phyloP scores from a whole-genome alignment of 2,329 filamentous ascomycete species.

The Fusarium nanum region DNA sequence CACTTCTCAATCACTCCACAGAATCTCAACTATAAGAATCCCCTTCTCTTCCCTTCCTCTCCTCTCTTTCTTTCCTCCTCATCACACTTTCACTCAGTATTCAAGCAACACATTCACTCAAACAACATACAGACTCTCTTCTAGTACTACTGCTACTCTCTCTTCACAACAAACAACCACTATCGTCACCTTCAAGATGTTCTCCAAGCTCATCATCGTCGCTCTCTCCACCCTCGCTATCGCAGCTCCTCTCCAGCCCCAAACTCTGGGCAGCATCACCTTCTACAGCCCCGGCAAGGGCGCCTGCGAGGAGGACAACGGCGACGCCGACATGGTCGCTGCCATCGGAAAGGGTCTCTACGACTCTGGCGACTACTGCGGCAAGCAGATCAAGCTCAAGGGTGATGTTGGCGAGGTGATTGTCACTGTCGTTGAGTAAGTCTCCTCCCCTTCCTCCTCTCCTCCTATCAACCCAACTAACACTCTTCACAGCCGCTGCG shows the following conservation, averaged over 20 bases:
- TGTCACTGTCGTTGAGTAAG: constrained; percentile 71
- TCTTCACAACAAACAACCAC: not conserved
- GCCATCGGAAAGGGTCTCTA: constrained; percentile 76
- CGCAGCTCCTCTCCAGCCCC: constrained; percentile 18
- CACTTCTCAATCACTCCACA: not conserved
- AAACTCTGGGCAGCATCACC: constrained; percentile 34
- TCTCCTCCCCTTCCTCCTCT: not conserved
- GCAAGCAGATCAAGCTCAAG: constrained; percentile 71
- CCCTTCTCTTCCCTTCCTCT: constrained; percentile 1
- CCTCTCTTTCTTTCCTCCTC: constrained; percentile 4
- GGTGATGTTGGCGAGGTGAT: constrained; percentile 62
- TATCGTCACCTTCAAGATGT: constrained; percentile 35
- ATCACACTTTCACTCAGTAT: constrained; percentile 11
- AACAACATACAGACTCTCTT: not conserved
- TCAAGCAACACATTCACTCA: constrained; percentile 7
- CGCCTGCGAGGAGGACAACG: constrained; percentile 72
- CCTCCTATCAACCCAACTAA: not conserved
- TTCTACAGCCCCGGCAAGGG: constrained; percentile 76
- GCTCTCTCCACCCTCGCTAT: constrained; percentile 37
- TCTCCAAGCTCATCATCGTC: constrained; percentile 36
- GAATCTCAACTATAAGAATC: constrained; percentile 27
- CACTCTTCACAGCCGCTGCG: constrained; percentile 59
- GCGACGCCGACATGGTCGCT: constrained; percentile 68
- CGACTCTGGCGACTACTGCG: constrained; percentile 71
- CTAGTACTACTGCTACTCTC: not conserved